Percentiles rank a stretch among this genome's conserved stretches.
These are phyloP conservation scores for Lunularia cruciata DNA, from an alignment of 225 moss, liverwort and hornwort species.

Conservation along the genomic window DNA sequence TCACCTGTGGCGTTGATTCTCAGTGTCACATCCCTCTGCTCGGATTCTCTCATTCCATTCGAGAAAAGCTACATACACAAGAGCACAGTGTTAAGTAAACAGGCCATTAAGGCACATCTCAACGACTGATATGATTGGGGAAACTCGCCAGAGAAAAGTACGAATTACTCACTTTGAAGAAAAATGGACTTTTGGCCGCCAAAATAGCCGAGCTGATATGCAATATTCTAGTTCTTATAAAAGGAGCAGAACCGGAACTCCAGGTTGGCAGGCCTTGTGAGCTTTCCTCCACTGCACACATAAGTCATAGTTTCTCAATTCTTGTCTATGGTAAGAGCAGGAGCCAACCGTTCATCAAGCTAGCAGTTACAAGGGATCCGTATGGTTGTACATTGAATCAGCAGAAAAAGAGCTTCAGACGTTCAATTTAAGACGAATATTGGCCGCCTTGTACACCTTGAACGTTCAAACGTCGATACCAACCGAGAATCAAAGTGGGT, in stretches of 20 bases:
- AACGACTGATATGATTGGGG: neutral
- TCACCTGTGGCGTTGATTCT: conserved; percentile 72
- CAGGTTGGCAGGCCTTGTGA: conserved; percentile 49
- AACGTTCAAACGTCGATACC: too few relatives aligned
- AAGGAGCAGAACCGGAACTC: conserved; percentile 63
- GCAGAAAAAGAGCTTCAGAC: too few relatives aligned
- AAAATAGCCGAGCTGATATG: conserved; percentile 98
- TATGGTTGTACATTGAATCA: too few relatives aligned
- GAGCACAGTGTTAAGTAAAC: neutral
- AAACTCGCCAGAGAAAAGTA: neutral
- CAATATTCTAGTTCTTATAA: conserved; percentile 70
- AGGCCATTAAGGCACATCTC: too few relatives aligned
- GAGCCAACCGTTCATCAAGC: too few relatives aligned
- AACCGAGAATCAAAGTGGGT: too few relatives aligned
- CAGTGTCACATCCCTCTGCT: conserved; percentile 88
- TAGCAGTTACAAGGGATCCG: too few relatives aligned
- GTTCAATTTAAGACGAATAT: too few relatives aligned
- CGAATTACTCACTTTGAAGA: conserved; percentile 65
- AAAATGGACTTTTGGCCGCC: conserved; percentile 97
- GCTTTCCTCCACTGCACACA: conserved; percentile 69
- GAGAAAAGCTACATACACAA: conserved; percentile 78
- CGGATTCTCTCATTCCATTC: conserved; percentile 99
- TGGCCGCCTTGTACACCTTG: too few relatives aligned
- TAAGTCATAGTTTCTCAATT: neutral
- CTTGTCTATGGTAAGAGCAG: neutral